Evolutionary conservation across 1,284 basidiomycete species (phyloP).

Genomic region (Cryptococcus sp.): DNA sequence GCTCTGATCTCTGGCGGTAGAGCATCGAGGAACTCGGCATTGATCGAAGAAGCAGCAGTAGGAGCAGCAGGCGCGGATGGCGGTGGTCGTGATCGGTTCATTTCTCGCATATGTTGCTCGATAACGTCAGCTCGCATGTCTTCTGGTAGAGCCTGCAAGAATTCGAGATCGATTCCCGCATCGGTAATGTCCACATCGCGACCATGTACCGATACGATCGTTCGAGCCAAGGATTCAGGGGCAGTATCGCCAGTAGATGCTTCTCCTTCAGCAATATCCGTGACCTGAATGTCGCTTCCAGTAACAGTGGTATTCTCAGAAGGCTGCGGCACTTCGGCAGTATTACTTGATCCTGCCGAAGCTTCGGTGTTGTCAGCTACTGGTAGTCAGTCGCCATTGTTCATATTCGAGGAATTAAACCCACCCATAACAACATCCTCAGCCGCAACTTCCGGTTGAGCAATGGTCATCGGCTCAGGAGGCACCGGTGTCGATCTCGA

Average conservation of each 20-base stretch:
- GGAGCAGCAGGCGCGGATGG: conserved; percentile 55
- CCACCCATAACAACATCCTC: neutral
- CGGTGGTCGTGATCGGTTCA: conserved; percentile 53
- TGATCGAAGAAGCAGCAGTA: conserved; percentile 70
- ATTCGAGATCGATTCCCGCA: conserved; percentile 96
- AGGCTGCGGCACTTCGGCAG: neutral
- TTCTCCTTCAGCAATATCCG: neutral
- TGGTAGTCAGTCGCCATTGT: neutral
- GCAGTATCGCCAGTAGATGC: neutral
- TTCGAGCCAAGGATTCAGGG: conserved; percentile 50
- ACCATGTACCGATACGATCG: conserved; percentile 85
- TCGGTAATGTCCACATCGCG: conserved; percentile 97
- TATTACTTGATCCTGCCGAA: neutral
- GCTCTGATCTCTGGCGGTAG: conserved; percentile 92
- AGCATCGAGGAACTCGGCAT: conserved; percentile 90
- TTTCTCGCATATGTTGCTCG: conserved; percentile 91
- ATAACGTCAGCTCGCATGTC: conserved; percentile 98
- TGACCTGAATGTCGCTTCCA: neutral
- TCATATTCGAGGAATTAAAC: neutral
- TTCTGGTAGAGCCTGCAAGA: conserved; percentile 94
- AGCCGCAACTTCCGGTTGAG: neutral
- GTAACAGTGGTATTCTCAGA: neutral
- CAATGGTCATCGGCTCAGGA: neutral
- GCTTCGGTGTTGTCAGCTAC: neutral
- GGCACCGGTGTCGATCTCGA: neutral